A percentile compares a stretch with the other conserved stretches of the same genome.
These are phyloP conservation scores for Moelleriella libera DNA, from an alignment of 2,329 filamentous ascomycete genomes.

Conservation along the genomic window DNA sequence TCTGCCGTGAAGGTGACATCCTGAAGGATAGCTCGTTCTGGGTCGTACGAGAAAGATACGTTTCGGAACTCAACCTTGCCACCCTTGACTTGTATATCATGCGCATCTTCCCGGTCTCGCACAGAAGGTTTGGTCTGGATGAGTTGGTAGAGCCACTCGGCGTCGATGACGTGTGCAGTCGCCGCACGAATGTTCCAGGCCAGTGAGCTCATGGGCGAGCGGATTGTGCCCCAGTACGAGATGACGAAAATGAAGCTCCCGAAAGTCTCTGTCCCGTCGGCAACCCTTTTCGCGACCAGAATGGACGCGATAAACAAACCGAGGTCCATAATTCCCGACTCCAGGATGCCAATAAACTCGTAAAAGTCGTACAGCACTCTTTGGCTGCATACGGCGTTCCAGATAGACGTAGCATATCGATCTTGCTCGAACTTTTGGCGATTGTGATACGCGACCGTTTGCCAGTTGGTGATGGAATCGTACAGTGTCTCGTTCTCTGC, in stretches of 20 bases:
- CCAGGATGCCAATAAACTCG: slow-evolving; percentile 3
- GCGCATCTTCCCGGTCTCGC: slow-evolving; percentile 29
- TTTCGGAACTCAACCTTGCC: slow-evolving; percentile 39
- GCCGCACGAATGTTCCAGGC: slow-evolving; percentile 12
- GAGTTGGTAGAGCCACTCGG: slow-evolving; percentile 44
- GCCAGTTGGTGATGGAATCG: slow-evolving; percentile 25
- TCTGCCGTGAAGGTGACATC: slow-evolving; percentile 31
- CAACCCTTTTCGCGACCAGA: slow-evolving; percentile 3
- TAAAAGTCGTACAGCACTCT: slow-evolving; percentile 4
- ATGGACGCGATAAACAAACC: slow-evolving; percentile 6
- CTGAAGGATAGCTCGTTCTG: slow-evolving; percentile 33
- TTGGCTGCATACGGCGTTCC: slow-evolving; percentile 4
- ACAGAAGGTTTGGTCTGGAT: slow-evolving; percentile 44
- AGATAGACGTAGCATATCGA: slow-evolving; percentile 7
- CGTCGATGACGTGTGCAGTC: slow-evolving; percentile 41
- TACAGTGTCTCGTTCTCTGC: slow-evolving; percentile 7
- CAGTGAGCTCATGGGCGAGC: slow-evolving; percentile 22
- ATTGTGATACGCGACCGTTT: slow-evolving; percentile 32
- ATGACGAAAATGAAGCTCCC: slow-evolving; percentile 44
- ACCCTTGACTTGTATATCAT: slow-evolving; percentile 24
- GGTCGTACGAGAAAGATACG: slow-evolving; percentile 41
- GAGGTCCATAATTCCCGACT: slow-evolving; percentile 7
- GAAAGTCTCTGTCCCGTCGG: slow-evolving; percentile 19
- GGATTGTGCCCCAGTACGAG: slow-evolving; percentile 43
- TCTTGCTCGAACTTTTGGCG: slow-evolving; percentile 9